phyloP scores from a whole-genome alignment of 1,284 basidiomycete genomes.

The Entoloma clypeatum region DNA sequence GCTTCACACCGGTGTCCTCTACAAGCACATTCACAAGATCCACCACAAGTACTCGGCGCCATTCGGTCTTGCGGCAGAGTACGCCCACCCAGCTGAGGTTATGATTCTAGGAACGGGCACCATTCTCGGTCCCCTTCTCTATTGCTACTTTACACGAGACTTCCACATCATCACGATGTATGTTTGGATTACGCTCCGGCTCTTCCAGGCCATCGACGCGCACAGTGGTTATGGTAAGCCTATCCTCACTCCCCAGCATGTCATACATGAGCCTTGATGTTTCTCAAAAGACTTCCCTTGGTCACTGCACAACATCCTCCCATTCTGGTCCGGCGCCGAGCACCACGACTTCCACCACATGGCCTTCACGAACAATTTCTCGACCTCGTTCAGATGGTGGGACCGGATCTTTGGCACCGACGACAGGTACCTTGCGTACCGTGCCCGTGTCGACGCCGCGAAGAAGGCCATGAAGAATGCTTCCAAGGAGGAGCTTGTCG shows the following conservation, averaged over 20 bases:
- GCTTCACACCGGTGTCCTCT: constrained; percentile 86
- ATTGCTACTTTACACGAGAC: constrained; percentile 69
- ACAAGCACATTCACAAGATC: constrained; percentile 97
- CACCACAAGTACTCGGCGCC: constrained; percentile 98
- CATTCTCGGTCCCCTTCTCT: constrained; percentile 83
- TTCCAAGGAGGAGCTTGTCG: constrained; percentile 48
- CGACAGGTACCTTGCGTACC: constrained; percentile 78
- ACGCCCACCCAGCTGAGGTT: constrained; percentile 93
- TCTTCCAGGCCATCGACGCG: constrained; percentile 97
- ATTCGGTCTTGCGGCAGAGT: constrained; percentile 97
- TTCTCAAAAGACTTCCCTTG: constrained; percentile 91
- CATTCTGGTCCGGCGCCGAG: constrained; percentile 98
- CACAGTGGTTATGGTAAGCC: constrained; percentile 89
- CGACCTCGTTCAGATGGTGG: constrained; percentile 92
- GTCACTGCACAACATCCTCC: constrained; percentile 93
- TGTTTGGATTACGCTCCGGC: constrained; percentile 88
- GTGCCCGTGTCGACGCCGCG: constrained; percentile 57
- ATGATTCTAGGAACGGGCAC: constrained; percentile 89
- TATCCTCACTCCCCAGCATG: neutral
- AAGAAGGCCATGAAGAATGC: constrained; percentile 50
- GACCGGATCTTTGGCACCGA: constrained; percentile 87
- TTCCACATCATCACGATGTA: constrained; percentile 93
- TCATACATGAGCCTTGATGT: constrained; percentile 7
- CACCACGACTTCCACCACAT: constrained; percentile 98
- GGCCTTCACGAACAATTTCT: constrained; percentile 88